These are phyloP conservation scores for Pulveroboletus frians DNA, from an alignment of 768 basidiomycete species.

Conservation along the genomic window DNA sequence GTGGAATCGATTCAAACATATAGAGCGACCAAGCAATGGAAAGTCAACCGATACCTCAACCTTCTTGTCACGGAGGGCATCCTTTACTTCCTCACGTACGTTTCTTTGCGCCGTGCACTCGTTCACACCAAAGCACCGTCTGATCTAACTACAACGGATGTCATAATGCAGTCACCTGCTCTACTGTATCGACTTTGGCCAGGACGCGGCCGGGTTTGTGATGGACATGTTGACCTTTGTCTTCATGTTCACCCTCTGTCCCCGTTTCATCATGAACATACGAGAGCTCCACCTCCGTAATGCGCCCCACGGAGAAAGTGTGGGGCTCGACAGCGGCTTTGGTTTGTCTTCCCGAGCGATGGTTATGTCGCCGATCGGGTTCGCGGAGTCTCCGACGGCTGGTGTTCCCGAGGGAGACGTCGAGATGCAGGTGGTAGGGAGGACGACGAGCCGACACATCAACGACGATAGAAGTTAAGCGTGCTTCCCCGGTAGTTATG, in stretches of 20 bases:
- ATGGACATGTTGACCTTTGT: not conserved
- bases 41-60: slow-evolving; percentile 11
- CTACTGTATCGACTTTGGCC: slow-evolving; percentile 8
- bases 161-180: slow-evolving; percentile 10
- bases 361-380: not conserved
- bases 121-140: too few species aligned
- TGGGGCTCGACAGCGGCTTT: slow-evolving; percentile 13
- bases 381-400: not conserved
- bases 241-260: slow-evolving; percentile 7
- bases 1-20: slow-evolving; percentile 10
- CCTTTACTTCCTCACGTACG: slow-evolving; percentile 18
- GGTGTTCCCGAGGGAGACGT: not conserved
- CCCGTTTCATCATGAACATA: slow-evolving; percentile 19
- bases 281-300: slow-evolving; percentile 4
- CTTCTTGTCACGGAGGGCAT: slow-evolving; percentile 13
- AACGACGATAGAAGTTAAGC: too few species aligned
- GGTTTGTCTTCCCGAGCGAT: not conserved
- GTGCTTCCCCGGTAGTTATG: not conserved
- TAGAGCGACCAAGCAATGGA: slow-evolving; percentile 5
- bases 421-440: slow-evolving; percentile 5
- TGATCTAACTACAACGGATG: not conserved
- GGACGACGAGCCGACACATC: too few species aligned
- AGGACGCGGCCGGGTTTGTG: not conserved
- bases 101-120: not conserved
- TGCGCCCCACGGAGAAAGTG: not conserved